Evolutionary conservation across 2,329 filamentous ascomycete genomes (phyloP), one percentile per base, ranked within the genome.

Genomic region (Scedosporium apiospermum): DNA sequence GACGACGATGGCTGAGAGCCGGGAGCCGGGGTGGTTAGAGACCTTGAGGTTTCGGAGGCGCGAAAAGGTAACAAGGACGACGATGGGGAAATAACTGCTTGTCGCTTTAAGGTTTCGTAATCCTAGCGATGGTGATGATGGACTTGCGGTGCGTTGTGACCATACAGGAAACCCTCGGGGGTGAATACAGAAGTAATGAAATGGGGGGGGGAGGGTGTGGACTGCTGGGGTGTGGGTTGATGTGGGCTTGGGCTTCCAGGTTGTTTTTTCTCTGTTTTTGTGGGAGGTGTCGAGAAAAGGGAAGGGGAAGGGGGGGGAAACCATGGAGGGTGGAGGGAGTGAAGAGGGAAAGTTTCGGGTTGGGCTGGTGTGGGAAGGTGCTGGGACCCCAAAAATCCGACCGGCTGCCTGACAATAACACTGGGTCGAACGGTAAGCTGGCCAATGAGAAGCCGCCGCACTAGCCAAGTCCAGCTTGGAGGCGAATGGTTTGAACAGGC

Each of bases 171-270:
- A 63, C 61, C 61, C 61, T 63, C 57, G 61, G 61, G 61, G 61
- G 61, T 63, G 61, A 63, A 63, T 59, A 63, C 61, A 63, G 60
- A 38, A 62, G 60, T 58, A 57, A 55, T 57, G 60, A 62, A 55
- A 62, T 59, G 57, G 38, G 57, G 38, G 38, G 55, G 61, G 61
- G 61, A 63, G 61, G 61, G 61, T 63, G 61, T 63, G 61, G 57
- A 63, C 60, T 53, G 60, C 61, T 63, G 61, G 61, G 61, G 61
- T 63, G 61, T 63, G 61, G 61, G 61, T 62, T 62, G 60, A 62
- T 57, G 60, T 62, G 60, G 60, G 60, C 60, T 62, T 57, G 51
- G 51, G 60, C 18, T 59, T 34, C 57, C 57, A 59, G 57, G 60
- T 62, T 57, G 60, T 60, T 58, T 62, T 57, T 62, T 57, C 49